Base-by-base conservation (phyloP, 2,329 filamentous ascomycete species). In the Fusarium beomiforme region DNA sequence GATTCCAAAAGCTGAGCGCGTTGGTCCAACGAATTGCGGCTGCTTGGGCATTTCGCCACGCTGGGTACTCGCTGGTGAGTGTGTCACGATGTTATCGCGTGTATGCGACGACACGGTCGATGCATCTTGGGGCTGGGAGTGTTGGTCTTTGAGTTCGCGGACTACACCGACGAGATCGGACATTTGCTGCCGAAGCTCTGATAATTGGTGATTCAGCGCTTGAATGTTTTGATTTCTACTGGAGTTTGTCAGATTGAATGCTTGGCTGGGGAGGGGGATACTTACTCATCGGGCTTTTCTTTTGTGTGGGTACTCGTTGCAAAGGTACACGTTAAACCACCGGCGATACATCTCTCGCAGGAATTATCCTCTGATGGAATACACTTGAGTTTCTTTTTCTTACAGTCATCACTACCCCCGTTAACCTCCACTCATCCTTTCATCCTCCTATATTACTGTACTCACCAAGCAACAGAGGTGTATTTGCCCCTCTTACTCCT, bases 341-440 rank as follows among this genome's bases (percentile, higher is more conserved):
- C 71, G 11, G 69, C 58, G 17, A 75, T 68, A 31, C 80, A 82
- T 49, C 80, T 64, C 63, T 80, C 75, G 43, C 80, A 82, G 23
- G 57, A 68, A 2, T 62, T 64, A 29, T 78, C 70, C 8, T 72
- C 70, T 1, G 65, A 63, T 3, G 77, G 77, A 39, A 80, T 73
- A 67, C 82, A 83, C 62, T 83, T 83, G 58, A 83, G 79, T 60
- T 83, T 83, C 31, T 80, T 71, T 41, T 79, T 81, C 62, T 83
- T 83, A 67, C 82, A 83, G 24, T 83, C 80, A 53, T 83, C 78
- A 31, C 79, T 79, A 34, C 13, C 8, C 1, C 10, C 46, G 55
- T 77, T 47, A 77, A 57, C 47, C 12, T 12, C 11, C 19, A 16
- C 5, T 10, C 26, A 14, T 17, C 6, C 11, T 12, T 42, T 29